Evolutionary conservation across 2,329 filamentous ascomycete species (phyloP).

Genomic region (Boeremia lycopersici): DNA sequence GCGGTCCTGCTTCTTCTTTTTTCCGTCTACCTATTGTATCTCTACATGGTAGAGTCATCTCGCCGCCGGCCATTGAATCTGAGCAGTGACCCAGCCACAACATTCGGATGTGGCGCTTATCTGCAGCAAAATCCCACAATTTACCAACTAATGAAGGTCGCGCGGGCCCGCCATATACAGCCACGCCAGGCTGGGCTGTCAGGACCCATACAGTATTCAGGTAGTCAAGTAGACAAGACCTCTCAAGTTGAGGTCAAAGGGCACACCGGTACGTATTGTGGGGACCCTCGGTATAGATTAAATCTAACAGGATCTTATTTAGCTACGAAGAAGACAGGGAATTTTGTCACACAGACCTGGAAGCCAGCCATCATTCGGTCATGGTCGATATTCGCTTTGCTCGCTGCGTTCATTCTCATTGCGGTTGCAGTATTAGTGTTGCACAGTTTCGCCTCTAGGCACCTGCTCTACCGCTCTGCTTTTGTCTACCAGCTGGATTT

Average conservation of each 20-base stretch:
- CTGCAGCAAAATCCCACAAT: not conserved
- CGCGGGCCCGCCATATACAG: not conserved
- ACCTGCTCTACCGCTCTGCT: conserved; percentile 11
- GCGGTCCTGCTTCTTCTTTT: conserved; percentile 18
- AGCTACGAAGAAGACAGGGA: not conserved
- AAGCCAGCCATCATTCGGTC: conserved; percentile 12
- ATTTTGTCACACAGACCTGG: not conserved
- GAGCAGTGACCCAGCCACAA: conserved; percentile 15
- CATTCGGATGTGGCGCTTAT: not conserved
- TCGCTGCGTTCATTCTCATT: conserved; percentile 4
- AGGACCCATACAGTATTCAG: not conserved
- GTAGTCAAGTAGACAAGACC: not conserved
- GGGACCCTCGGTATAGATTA: too few species aligned
- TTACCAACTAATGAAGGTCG: not conserved
- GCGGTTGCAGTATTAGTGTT: conserved; percentile 14
- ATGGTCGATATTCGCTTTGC: not conserved
- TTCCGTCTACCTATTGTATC: conserved; percentile 9
- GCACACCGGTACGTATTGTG: not conserved
- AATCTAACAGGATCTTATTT: not conserved
- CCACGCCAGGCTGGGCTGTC: not conserved
- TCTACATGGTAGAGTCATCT: conserved; percentile 9
- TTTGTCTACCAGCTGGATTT: conserved; percentile 20
- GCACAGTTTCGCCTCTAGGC: conserved; percentile 6
- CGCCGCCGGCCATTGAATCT: conserved; percentile 16
- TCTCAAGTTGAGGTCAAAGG: not conserved